Conservation (phyloP, 768 basidiomycete species). For the Phanerochaete sordida region DNA sequence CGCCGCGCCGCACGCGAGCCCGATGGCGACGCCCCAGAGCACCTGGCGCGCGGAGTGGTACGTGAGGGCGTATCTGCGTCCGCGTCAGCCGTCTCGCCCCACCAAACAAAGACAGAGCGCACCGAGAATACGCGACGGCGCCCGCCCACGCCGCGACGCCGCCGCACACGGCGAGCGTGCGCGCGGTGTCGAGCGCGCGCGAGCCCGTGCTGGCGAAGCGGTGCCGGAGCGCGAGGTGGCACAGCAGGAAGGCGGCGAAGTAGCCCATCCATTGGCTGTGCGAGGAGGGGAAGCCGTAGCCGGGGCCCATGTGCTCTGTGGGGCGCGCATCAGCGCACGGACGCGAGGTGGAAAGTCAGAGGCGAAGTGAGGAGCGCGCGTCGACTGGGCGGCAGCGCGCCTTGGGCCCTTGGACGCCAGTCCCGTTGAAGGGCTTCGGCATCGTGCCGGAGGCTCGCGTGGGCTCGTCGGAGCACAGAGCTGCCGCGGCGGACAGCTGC, state of each 20-base stretch:
- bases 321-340: too few relatives aligned
- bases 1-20: conserved; percentile 46
- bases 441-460: too few relatives aligned
- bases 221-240: conserved; percentile 72
- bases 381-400: too few relatives aligned
- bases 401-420: too few relatives aligned
- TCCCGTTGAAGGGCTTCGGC: too few relatives aligned
- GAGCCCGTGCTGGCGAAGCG: conserved; percentile 55
- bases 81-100: too few relatives aligned
- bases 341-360: too few relatives aligned
- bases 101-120: too few relatives aligned
- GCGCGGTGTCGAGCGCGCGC: conserved; percentile 46
- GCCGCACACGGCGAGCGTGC: conserved; percentile 43
- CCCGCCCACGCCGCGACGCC: conserved; percentile 54
- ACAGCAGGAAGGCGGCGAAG: conserved; percentile 71
- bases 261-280: conserved; percentile 92
- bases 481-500: too few relatives aligned
- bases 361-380: too few relatives aligned
- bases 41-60: conserved; percentile 78
- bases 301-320: conserved; percentile 60
- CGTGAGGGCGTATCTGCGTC: conserved; percentile 56
- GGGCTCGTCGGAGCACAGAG: too few relatives aligned
- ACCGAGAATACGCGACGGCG: conserved; percentile 80
- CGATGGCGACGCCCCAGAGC: conserved; percentile 70
- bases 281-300: conserved; percentile 86